These are phyloP conservation scores for Vanrija sp. DNA, from an alignment of 1,284 basidiomycete species.

Conservation along the genomic window DNA sequence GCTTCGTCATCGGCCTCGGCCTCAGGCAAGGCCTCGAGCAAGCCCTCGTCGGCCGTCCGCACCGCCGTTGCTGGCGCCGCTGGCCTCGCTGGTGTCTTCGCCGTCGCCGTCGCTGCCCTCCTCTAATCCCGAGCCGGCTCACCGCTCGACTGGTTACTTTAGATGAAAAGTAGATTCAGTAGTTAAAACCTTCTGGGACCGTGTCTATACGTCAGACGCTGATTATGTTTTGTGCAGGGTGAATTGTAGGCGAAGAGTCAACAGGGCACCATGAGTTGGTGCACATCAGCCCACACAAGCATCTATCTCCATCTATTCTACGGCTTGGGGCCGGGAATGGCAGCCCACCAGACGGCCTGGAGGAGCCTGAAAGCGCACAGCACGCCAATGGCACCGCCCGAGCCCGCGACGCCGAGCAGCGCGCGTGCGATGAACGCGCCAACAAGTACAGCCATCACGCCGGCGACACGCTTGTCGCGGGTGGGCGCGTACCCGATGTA, in stretches of 20 bases:
- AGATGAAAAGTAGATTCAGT: neutral
- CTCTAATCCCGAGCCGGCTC: neutral
- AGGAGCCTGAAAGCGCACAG: conserved; percentile 63
- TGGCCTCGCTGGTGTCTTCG: neutral
- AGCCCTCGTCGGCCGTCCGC: neutral
- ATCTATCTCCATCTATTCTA: neutral
- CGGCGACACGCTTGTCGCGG: conserved; percentile 70
- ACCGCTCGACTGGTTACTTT: too few species aligned
- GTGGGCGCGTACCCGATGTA: conserved; percentile 54
- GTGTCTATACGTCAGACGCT: too few species aligned
- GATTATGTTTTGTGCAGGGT: too few species aligned
- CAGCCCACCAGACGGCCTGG: conserved; percentile 64
- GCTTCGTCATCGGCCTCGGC: neutral
- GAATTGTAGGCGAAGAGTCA: too few species aligned
- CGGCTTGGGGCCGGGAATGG: conserved; percentile 52
- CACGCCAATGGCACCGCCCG: conserved; percentile 55
- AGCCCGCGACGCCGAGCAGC: conserved; percentile 53
- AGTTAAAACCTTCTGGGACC: neutral
- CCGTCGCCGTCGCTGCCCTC: neutral
- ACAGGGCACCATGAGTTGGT: too few species aligned
- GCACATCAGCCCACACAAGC: too few species aligned
- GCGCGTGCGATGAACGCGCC: conserved; percentile 70
- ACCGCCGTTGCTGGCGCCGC: neutral
- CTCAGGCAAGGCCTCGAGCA: neutral
- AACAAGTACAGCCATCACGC: conserved; percentile 64